phyloP scores from a whole-genome alignment of 2,329 filamentous ascomycete genomes.

The Phoma herbarum region DNA sequence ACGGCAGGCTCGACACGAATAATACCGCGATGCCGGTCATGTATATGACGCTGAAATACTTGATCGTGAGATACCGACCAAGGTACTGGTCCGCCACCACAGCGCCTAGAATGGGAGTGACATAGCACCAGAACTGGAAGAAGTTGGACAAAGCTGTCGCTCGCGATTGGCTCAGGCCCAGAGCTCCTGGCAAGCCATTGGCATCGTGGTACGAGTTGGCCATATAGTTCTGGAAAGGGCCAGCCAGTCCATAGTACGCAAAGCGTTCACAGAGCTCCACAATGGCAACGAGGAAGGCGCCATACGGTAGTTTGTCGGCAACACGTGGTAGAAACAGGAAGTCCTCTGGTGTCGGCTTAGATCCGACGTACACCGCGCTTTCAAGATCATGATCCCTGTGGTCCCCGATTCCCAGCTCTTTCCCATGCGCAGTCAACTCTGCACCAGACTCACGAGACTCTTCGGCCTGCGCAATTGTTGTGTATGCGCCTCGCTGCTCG shows the following conservation, averaged over 20 bases:
- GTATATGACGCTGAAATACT: conserved; percentile 70
- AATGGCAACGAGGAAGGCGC: conserved; percentile 58
- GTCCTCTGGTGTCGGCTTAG: conserved; percentile 41
- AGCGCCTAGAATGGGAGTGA: conserved; percentile 59
- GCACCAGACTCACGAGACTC: conserved; percentile 26
- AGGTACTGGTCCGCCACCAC: conserved; percentile 72
- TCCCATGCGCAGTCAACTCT: conserved; percentile 29
- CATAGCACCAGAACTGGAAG: conserved; percentile 60
- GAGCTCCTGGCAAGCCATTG: conserved; percentile 53
- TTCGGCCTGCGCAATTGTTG: conserved; percentile 45
- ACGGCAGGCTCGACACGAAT: conserved; percentile 70
- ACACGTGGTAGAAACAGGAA: conserved; percentile 44
- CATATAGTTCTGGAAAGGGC: conserved; percentile 62
- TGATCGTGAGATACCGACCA: conserved; percentile 75
- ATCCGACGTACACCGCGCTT: conserved; percentile 27
- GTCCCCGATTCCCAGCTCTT: conserved; percentile 20
- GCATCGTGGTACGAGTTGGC: conserved; percentile 52
- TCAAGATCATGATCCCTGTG: conserved; percentile 8
- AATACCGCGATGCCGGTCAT: conserved; percentile 73
- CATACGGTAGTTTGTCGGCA: conserved; percentile 56
- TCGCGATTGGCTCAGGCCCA: conserved; percentile 54
- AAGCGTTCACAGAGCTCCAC: conserved; percentile 61
- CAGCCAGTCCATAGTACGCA: conserved; percentile 57
- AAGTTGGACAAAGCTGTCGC: conserved; percentile 58
- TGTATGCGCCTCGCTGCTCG: conserved; percentile 41